Conservation (phyloP, 1,284 basidiomycete genomes). For the Austroboletus novae-zelandiae region DNA sequence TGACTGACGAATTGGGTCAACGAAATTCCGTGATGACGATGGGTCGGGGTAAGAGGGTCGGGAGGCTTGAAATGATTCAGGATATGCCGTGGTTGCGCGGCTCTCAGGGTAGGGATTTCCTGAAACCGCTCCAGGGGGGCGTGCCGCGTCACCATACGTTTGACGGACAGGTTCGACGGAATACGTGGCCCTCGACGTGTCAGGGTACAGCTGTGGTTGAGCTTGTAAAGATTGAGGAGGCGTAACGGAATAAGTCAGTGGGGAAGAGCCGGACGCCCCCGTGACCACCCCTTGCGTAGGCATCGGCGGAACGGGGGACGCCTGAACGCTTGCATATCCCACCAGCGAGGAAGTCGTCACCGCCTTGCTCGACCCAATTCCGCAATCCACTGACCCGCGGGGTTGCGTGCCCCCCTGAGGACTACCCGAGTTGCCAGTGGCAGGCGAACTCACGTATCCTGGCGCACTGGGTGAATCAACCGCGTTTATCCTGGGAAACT, state of each 20-base stretch:
- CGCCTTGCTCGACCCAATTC: constrained; percentile 15
- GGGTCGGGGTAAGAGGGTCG: constrained; percentile 25
- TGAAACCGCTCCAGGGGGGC: constrained; percentile 15
- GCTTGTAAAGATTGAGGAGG: constrained; percentile 24
- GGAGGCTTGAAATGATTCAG: constrained; percentile 23
- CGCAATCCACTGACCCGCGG: constrained; percentile 29
- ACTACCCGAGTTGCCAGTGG: constrained; percentile 35
- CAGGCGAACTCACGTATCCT: constrained; percentile 34
- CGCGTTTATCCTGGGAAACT: constrained; percentile 41
- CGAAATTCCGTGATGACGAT: constrained; percentile 26
- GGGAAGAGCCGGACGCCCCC: constrained; percentile 22
- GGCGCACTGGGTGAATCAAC: constrained; percentile 46
- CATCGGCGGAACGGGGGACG: constrained; percentile 24
- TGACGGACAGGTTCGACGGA: constrained; percentile 23
- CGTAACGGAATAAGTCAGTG: constrained; percentile 23
- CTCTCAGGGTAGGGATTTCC: constrained; percentile 32
- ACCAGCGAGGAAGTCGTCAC: constrained; percentile 27
- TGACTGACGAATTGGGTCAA: constrained; percentile 20
- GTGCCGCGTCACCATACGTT: constrained; percentile 21
- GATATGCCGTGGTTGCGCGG: constrained; percentile 20
- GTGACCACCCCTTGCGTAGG: constrained; percentile 16
- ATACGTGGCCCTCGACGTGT: constrained; percentile 23
- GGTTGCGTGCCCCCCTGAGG: constrained; percentile 25
- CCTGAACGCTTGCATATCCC: constrained; percentile 23
- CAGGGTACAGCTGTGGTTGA: constrained; percentile 28